Evolutionary conservation across 2,329 filamentous ascomycete genomes (phyloP).

Genomic region (Neonectria coccinea): DNA sequence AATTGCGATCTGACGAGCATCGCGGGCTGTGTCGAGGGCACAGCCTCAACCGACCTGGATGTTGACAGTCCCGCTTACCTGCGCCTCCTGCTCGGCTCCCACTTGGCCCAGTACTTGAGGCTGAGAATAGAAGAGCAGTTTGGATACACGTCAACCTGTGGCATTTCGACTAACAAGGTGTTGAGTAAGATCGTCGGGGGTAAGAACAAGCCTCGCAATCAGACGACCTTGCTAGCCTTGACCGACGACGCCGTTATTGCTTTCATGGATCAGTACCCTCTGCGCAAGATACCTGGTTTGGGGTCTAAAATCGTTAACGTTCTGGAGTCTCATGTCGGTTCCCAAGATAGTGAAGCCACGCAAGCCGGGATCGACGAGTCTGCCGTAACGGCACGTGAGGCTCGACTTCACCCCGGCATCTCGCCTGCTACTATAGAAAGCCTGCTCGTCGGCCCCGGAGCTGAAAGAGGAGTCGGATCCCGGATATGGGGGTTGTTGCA

Average conservation of each 20-base stretch:
- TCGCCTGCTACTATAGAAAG: constrained; percentile 73
- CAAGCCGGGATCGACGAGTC: constrained; percentile 49
- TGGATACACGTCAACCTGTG: constrained; percentile 89
- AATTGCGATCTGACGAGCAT: constrained; percentile 77
- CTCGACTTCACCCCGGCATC: constrained; percentile 73
- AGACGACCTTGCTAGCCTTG: constrained; percentile 84
- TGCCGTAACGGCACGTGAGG: constrained; percentile 72
- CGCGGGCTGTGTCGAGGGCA: constrained; percentile 68
- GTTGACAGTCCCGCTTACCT: constrained; percentile 59
- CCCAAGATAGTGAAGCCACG: constrained; percentile 48
- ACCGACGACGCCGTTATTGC: constrained; percentile 65
- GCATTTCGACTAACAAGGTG: constrained; percentile 88
- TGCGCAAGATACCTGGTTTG: constrained; percentile 87
- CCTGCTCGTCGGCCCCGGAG: constrained; percentile 76
- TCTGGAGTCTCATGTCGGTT: constrained; percentile 66
- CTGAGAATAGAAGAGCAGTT: constrained; percentile 77
- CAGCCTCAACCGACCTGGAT: constrained; percentile 36
- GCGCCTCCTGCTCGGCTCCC: constrained; percentile 81
- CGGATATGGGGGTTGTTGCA: constrained; percentile 84
- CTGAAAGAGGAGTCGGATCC: constrained; percentile 76
- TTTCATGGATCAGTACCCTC: constrained; percentile 81
- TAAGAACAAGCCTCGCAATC: constrained; percentile 85
- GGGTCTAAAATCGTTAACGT: constrained; percentile 73
- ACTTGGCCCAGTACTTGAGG: constrained; percentile 82
- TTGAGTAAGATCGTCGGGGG: constrained; percentile 87